These are phyloP conservation scores for Carpinus viminea DNA, from an alignment of 306 rosid genomes.

Conservation along the genomic window DNA sequence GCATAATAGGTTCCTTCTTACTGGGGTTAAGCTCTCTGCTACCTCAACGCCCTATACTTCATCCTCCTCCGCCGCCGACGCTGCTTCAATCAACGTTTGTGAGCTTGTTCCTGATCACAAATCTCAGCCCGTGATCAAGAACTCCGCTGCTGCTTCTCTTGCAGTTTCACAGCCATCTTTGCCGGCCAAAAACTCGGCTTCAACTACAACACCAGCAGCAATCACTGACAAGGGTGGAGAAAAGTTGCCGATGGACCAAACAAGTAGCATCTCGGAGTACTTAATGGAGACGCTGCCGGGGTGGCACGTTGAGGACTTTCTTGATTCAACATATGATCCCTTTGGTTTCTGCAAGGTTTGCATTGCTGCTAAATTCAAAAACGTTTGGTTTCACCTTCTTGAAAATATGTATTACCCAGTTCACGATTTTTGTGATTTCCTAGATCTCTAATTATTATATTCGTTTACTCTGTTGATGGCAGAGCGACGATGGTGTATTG, in stretches of 20 bases:
- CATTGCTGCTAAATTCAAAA: not conserved
- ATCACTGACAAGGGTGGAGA: slow-evolving; percentile 4
- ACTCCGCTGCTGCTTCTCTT: slow-evolving; percentile 14
- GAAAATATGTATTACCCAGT: not conserved
- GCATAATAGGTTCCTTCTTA: slow-evolving; percentile 75
- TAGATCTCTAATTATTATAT: slow-evolving; percentile 15
- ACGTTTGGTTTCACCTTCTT: not conserved
- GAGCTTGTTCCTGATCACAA: slow-evolving; percentile 27
- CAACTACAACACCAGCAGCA: slow-evolving; percentile 5
- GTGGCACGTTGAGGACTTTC: slow-evolving; percentile 90
- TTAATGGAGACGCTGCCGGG: slow-evolving; percentile 91
- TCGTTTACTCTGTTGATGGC: slow-evolving; percentile 5
- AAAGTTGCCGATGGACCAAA: not conserved
- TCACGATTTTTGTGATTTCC: not conserved
- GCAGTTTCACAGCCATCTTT: slow-evolving; percentile 31
- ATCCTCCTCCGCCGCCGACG: slow-evolving; percentile 27
- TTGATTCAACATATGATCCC: slow-evolving; percentile 53
- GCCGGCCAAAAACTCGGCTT: slow-evolving; percentile 27
- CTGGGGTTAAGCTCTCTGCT: slow-evolving; percentile 70
- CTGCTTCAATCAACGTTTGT: slow-evolving; percentile 1
- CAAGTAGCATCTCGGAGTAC: slow-evolving; percentile 80
- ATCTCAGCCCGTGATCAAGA: slow-evolving; percentile 19
- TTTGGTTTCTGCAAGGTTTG: slow-evolving; percentile 66
- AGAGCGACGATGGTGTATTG: slow-evolving; percentile 42
- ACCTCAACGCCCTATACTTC: slow-evolving; percentile 36